These are phyloP conservation scores for Kalmusia sp. DNA, from an alignment of 2,329 filamentous ascomycete species.

Conservation along the genomic window DNA sequence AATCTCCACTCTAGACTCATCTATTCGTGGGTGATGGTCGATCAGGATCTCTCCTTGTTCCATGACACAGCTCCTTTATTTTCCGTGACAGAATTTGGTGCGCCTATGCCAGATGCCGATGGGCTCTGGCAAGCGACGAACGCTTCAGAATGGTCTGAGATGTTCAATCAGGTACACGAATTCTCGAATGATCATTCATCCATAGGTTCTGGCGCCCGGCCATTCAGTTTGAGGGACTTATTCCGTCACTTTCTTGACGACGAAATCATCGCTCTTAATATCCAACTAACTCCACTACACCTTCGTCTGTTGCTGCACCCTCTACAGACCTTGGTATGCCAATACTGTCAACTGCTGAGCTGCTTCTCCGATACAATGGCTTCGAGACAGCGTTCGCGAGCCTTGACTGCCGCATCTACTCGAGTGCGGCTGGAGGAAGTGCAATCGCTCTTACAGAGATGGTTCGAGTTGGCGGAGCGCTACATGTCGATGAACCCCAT, in stretches of 20 bases:
- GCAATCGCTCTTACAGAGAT: slow-evolving; percentile 68
- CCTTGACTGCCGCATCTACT: slow-evolving; percentile 67
- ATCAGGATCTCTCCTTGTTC: slow-evolving; percentile 63
- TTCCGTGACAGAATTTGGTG: slow-evolving; percentile 69
- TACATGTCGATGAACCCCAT: slow-evolving; percentile 63
- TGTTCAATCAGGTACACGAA: slow-evolving; percentile 66
- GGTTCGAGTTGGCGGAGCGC: slow-evolving; percentile 69
- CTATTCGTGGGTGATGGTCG: slow-evolving; percentile 79
- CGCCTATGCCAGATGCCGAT: slow-evolving; percentile 70
- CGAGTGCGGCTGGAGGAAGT: slow-evolving; percentile 68
- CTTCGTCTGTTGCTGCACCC: slow-evolving; percentile 73
- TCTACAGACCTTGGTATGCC: slow-evolving; percentile 69
- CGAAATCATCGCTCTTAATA: slow-evolving; percentile 60
- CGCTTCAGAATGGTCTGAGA: slow-evolving; percentile 65
- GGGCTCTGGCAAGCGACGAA: slow-evolving; percentile 68
- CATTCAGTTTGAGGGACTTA: slow-evolving; percentile 67
- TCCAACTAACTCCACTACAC: slow-evolving; percentile 63
- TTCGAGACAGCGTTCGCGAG: slow-evolving; percentile 54
- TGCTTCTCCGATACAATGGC: slow-evolving; percentile 67
- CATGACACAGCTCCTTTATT: slow-evolving; percentile 59
- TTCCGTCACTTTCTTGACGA: slow-evolving; percentile 74
- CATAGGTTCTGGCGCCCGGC: slow-evolving; percentile 59
- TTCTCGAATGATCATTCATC: slow-evolving; percentile 61
- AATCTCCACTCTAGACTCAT: slow-evolving; percentile 59
- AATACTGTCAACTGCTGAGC: slow-evolving; percentile 69